Evolutionary conservation across 164 flowering plant species (phyloP).

Genomic region (Warburgia ugandensis): DNA sequence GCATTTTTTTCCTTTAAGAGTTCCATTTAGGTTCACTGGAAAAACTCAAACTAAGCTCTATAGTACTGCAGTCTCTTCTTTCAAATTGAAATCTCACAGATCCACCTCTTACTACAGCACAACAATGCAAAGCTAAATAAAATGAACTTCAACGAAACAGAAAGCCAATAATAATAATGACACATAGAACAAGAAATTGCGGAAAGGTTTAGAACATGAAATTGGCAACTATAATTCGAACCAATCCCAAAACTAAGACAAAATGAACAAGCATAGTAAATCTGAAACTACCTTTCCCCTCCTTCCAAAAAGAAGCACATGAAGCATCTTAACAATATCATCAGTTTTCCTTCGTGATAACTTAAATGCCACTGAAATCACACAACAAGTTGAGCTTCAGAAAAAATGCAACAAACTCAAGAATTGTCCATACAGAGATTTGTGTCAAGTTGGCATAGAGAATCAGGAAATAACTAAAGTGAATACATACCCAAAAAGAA

Average conservation of each 20-base stretch:
- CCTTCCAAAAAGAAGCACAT: slow-evolving; percentile 69
- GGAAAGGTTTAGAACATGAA: background rate
- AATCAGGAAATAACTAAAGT: too few species aligned
- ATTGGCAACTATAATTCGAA: background rate
- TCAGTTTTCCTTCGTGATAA: slow-evolving; percentile 62
- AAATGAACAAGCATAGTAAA: background rate
- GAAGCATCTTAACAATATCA: slow-evolving; percentile 62
- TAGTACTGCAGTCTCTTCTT: too few species aligned
- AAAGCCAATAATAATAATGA: background rate
- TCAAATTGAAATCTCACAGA: too few species aligned
- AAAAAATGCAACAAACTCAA: too few species aligned
- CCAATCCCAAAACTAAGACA: background rate
- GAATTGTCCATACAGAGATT: too few species aligned
- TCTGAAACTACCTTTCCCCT: slow-evolving; percentile 64
- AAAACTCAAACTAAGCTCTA: too few species aligned
- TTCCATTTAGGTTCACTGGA: too few species aligned
- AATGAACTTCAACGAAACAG: background rate
- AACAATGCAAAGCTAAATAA: background rate
- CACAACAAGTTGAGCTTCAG: too few species aligned
- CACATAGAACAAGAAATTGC: background rate
- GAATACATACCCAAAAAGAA: too few species aligned
- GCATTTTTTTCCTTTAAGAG: too few species aligned
- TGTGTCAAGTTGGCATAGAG: too few species aligned
- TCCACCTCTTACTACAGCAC: too few species aligned
- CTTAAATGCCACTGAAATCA: slow-evolving; percentile 75